These are phyloP conservation scores for Fusarium drepaniforme DNA, from an alignment of 2,329 filamentous ascomycete genomes.

Conservation along the genomic window DNA sequence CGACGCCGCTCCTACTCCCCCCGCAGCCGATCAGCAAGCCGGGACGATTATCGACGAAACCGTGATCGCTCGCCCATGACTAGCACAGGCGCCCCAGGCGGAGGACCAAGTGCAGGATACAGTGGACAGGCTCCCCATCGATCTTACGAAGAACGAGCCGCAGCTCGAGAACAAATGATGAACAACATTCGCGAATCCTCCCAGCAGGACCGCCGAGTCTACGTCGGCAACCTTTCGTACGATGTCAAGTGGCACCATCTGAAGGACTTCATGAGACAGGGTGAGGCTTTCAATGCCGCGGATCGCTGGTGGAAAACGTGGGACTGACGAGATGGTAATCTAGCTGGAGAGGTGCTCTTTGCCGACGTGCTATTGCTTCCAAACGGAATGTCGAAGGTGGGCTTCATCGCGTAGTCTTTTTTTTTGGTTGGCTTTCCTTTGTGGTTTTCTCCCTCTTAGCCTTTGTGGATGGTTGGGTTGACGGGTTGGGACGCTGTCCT, in stretches of 20 bases:
- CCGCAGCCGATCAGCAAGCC: conserved; percentile 80
- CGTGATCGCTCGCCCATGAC: conserved; percentile 89
- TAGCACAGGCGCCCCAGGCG: conserved; percentile 75
- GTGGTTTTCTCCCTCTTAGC: conserved; percentile 71
- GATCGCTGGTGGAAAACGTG: conserved; percentile 43
- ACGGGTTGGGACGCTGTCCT: conserved; percentile 95
- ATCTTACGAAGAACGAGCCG: conserved; percentile 85
- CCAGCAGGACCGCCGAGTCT: conserved; percentile 98
- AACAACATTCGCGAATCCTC: conserved; percentile 92
- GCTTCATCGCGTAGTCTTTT: conserved; percentile 87
- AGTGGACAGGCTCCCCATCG: conserved; percentile 73
- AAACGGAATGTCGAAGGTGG: conserved; percentile 99
- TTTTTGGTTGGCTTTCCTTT: conserved; percentile 82
- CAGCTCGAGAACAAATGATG: conserved; percentile 96
- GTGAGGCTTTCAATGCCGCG: conserved; percentile 67
- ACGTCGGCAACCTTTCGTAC: conserved; percentile 98
- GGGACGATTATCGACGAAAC: conserved; percentile 81
- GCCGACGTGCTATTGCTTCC: conserved; percentile 99
- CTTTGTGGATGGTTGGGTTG: conserved; percentile 97
- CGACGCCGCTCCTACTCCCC: conserved; percentile 84
- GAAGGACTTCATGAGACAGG: conserved; percentile 99
- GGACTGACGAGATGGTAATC: conserved; percentile 55
- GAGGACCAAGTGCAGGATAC: conserved; percentile 77
- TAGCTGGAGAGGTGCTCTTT: conserved; percentile 99
- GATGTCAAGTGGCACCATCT: conserved; percentile 99